Percentiles rank a stretch among this genome's conserved stretches.
Conservation (phyloP, 768 basidiomycete species). For the Suillus discolor region DNA sequence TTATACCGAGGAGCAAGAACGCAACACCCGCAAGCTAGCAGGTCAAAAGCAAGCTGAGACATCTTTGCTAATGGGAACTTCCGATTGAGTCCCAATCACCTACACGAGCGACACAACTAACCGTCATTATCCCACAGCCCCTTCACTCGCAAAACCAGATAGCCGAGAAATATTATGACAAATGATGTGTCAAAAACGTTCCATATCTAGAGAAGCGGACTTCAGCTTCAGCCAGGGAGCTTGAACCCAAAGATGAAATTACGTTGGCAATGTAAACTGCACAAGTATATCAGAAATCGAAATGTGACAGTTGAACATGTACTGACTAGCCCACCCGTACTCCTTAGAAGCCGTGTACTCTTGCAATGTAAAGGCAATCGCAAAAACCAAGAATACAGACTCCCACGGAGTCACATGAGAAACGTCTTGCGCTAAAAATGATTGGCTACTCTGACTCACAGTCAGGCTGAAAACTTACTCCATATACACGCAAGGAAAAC, state of each 20-base stretch:
- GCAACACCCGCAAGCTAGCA: slow-evolving; percentile 83
- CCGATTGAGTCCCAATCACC: slow-evolving; percentile 7
- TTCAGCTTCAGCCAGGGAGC: slow-evolving; percentile 3
- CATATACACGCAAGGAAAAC: slow-evolving; percentile 76
- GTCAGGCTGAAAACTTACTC: slow-evolving; percentile 47
- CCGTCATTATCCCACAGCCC: slow-evolving; percentile 59
- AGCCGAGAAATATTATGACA: slow-evolving; percentile 67
- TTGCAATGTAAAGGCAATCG: slow-evolving; percentile 76
- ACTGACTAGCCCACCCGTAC: slow-evolving; percentile 85
- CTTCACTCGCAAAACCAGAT: slow-evolving; percentile 62
- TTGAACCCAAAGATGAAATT: slow-evolving; percentile 15
- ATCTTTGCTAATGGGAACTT: slow-evolving; percentile 36
- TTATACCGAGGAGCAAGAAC: slow-evolving; percentile 78
- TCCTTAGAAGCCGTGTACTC: slow-evolving; percentile 89
- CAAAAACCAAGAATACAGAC: slow-evolving; percentile 72
- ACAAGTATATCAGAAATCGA: slow-evolving; percentile 4
- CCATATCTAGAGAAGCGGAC: slow-evolving; percentile 66
- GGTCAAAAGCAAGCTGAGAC: slow-evolving; percentile 74
- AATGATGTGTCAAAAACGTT: slow-evolving; percentile 86
- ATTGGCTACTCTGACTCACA: slow-evolving; percentile 8
- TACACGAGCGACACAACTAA: slow-evolving; percentile 30
- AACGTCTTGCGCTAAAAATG: slow-evolving; percentile 55
- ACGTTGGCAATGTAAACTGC: slow-evolving; percentile 86
- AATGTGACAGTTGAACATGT: slow-evolving; percentile 7
- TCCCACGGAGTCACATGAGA: slow-evolving; percentile 62